These are phyloP conservation scores for Tetragonia tetragonoides DNA, from an alignment of 148 eudicot species.

Conservation along the genomic window DNA sequence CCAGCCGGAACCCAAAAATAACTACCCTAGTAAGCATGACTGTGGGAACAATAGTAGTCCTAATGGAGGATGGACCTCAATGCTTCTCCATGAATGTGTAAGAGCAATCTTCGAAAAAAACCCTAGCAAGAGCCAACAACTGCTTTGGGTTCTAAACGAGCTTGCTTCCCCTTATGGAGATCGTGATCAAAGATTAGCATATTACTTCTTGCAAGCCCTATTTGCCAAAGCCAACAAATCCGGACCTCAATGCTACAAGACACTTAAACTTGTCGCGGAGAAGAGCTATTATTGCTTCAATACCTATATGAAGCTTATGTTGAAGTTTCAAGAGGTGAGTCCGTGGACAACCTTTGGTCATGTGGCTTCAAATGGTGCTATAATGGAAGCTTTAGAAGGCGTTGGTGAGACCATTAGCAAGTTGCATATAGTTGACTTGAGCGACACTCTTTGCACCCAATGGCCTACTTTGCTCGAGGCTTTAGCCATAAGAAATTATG, in stretches of 20 bases:
- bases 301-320: conserved; percentile 23
- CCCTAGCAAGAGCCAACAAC: conserved; percentile 21
- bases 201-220: conserved; percentile 29
- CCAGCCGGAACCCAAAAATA: neutral
- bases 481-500: conserved; percentile 26
- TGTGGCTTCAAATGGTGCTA: conserved; percentile 38
- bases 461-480: conserved; percentile 39
- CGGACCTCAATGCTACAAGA: conserved; percentile 12
- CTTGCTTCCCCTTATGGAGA: conserved; percentile 31
- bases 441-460: conserved; percentile 36
- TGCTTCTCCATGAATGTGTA: conserved; percentile 27
- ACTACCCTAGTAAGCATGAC: no score
- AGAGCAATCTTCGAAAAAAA: conserved; percentile 20
- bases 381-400: conserved; percentile 32
- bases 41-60: no score
- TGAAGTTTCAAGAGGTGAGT: conserved; percentile 38
- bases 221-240: conserved; percentile 20
- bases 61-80: conserved; percentile 13
- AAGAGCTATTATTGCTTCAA: conserved; percentile 23
- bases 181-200: conserved; percentile 31
- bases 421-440: conserved; percentile 32
- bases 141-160: conserved; percentile 33
- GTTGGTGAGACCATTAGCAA: conserved; percentile 5
- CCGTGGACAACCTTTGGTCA: conserved; percentile 40
- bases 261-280: conserved; percentile 13